Conservation (phyloP, 139 green algal genomes). For the Chlamydomonas sp. region DNA sequence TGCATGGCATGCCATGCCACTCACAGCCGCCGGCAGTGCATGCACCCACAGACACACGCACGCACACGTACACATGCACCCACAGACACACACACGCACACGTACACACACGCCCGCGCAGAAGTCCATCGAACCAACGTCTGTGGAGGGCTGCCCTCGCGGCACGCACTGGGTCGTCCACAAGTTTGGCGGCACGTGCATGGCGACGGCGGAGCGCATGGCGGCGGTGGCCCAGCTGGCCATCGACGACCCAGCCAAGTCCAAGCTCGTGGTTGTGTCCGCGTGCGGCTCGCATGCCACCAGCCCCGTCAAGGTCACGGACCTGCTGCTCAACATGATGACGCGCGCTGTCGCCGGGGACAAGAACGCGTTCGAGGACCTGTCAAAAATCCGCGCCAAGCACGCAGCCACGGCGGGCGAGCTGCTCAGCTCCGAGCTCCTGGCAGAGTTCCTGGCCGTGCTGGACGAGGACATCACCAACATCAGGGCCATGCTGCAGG, state of each 20-base stretch:
- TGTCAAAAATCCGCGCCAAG: slow-evolving; percentile 82
- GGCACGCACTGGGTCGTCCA: slow-evolving; percentile 66
- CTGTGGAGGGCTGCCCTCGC: slow-evolving; percentile 7
- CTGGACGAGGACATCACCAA: slow-evolving; percentile 84
- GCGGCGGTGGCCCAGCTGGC: slow-evolving; percentile 63
- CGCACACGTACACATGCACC: no score
- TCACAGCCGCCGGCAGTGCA: no score
- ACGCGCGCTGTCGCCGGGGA: slow-evolving; percentile 45
- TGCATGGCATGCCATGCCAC: no score
- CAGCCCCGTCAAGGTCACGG: slow-evolving; percentile 79
- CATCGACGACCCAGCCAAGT: slow-evolving; percentile 39
- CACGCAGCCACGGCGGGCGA: slow-evolving; percentile 74
- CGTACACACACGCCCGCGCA: no score
- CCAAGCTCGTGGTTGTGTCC: slow-evolving; percentile 70
- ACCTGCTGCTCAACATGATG: slow-evolving; percentile 90
- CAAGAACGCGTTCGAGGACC: slow-evolving; percentile 71
- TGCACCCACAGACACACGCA: no score
- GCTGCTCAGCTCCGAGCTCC: slow-evolving; percentile 58
- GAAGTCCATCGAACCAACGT: no score
- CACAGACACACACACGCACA: no score
- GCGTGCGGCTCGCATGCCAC: slow-evolving; percentile 73
- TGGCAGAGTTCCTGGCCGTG: slow-evolving; percentile 64
- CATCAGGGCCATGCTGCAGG: slow-evolving; percentile 90
- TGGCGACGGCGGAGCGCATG: slow-evolving; percentile 81
- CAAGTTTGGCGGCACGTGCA: slow-evolving; percentile 97